Conservation (phyloP, 202 grass and related monocot genomes). For the Zizania palustris region DNA sequence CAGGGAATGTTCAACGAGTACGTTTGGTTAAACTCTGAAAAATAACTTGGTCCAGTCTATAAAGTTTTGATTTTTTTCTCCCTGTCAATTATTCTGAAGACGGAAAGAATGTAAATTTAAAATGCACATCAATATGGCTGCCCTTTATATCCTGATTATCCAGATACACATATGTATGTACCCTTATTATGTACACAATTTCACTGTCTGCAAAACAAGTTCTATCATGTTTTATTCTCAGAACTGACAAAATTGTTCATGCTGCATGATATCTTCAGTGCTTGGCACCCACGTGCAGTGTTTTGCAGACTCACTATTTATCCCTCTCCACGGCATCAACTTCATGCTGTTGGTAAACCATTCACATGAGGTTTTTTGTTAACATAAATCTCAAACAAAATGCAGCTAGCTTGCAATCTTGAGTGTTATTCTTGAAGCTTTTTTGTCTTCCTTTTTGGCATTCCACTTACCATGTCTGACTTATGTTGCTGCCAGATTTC, state of each 20-base stretch:
- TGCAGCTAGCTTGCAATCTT: background rate
- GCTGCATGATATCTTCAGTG: slow-evolving; percentile 5
- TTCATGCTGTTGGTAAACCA: slow-evolving; percentile 3
- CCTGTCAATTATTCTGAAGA: background rate
- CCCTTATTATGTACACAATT: slow-evolving; percentile 21
- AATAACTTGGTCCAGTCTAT: background rate
- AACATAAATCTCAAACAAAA: slow-evolving; percentile 34
- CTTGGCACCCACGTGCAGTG: slow-evolving; percentile 10
- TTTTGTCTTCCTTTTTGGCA: slow-evolving; percentile 39
- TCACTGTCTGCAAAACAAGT: slow-evolving; percentile 14
- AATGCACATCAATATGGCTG: background rate
- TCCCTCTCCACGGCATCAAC: slow-evolving; percentile 1
- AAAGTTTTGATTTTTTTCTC: background rate
- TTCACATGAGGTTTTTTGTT: slow-evolving; percentile 15
- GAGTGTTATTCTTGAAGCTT: slow-evolving; percentile 35
- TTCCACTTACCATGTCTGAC: slow-evolving; percentile 33
- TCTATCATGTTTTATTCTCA: slow-evolving; percentile 14
- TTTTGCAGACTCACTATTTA: background rate
- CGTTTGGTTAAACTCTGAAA: background rate
- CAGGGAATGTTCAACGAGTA: background rate
- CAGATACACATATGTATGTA: background rate
- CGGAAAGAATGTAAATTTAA: background rate
- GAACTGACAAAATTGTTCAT: slow-evolving; percentile 1
- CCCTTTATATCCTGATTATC: slow-evolving; percentile 11
- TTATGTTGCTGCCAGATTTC: slow-evolving; percentile 50